Evolutionary conservation across 1,284 basidiomycete species (phyloP).

Genomic region (Cutaneotrichosporon arboriforme): DNA sequence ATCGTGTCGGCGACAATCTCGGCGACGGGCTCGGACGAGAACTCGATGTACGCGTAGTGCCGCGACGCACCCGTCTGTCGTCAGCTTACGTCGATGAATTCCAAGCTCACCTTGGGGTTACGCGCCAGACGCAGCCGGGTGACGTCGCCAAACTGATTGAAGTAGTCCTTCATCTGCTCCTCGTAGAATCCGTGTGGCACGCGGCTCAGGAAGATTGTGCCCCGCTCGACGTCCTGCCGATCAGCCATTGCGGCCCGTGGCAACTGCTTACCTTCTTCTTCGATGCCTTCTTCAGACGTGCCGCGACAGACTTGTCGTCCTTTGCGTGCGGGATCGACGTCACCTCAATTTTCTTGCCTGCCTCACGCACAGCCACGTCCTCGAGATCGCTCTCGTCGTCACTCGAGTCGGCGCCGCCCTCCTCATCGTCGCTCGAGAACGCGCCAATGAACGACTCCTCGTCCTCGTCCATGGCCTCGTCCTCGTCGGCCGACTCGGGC

Average conservation of each 20-base stretch:
- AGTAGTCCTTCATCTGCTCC: slow-evolving; percentile 85
- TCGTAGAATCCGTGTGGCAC: slow-evolving; percentile 98
- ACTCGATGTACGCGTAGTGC: slow-evolving; percentile 96
- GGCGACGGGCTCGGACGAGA: slow-evolving; percentile 81
- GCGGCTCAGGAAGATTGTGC: slow-evolving; percentile 84
- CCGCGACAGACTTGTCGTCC: slow-evolving; percentile 71
- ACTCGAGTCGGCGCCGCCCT: slow-evolving; percentile 65
- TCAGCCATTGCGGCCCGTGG: background rate
- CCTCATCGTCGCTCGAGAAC: slow-evolving; percentile 56
- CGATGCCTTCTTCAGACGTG: slow-evolving; percentile 75
- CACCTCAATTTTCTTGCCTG: slow-evolving; percentile 55
- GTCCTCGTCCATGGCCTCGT: slow-evolving; percentile 23
- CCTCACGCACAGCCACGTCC: slow-evolving; percentile 50
- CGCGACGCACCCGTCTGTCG: slow-evolving; percentile 84
- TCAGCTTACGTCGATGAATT: background rate
- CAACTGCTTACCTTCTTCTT: slow-evolving; percentile 60
- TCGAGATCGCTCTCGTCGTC: slow-evolving; percentile 66
- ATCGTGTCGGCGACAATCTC: slow-evolving; percentile 96
- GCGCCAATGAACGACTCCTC: slow-evolving; percentile 57
- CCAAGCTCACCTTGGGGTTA: slow-evolving; percentile 71
- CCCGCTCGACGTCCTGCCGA: slow-evolving; percentile 54
- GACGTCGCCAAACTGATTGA: slow-evolving; percentile 89
- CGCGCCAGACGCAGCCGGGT: slow-evolving; percentile 83
- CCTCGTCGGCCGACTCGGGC: slow-evolving; percentile 22
- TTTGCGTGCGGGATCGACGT: slow-evolving; percentile 72